Conservation (phyloP, 2,329 filamentous ascomycete genomes). For the Nakataea oryzae region DNA sequence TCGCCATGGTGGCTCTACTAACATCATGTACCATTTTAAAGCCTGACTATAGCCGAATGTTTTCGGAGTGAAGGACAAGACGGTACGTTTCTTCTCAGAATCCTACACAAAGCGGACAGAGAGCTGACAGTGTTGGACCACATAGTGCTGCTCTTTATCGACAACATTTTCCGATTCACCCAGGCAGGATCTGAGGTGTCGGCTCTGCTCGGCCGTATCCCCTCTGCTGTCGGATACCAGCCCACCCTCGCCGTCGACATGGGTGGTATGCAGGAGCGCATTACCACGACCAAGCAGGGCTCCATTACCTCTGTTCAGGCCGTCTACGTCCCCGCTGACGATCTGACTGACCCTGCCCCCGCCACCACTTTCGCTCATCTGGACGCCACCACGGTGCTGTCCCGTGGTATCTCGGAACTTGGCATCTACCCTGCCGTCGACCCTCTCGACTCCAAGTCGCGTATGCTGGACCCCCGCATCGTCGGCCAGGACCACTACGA, state of each 20-base stretch:
- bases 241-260: slow-evolving; percentile 97
- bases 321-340: slow-evolving; percentile 99
- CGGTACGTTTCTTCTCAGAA: slow-evolving; percentile 41
- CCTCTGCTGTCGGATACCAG: slow-evolving; percentile 99
- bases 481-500: slow-evolving; percentile 97
- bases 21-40: not conserved
- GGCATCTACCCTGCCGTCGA: slow-evolving; percentile 99
- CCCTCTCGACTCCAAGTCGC: slow-evolving; percentile 97
- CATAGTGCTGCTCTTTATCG: slow-evolving; percentile 92
- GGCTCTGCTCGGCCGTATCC: slow-evolving; percentile 97
- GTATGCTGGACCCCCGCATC: slow-evolving; percentile 98
- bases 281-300: slow-evolving; percentile 98
- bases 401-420: slow-evolving; percentile 99
- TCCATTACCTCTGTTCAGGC: slow-evolving; percentile 99
- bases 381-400: slow-evolving; percentile 99
- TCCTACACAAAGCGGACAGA: not conserved
- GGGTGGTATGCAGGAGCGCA: slow-evolving; percentile 99
- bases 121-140: not conserved
- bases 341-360: slow-evolving; percentile 99
- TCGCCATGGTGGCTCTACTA: not conserved
- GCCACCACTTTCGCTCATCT: slow-evolving; percentile 99
- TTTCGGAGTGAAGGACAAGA: slow-evolving; percentile 79
- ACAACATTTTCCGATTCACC: slow-evolving; percentile 99
- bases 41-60: slow-evolving; percentile 62
- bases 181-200: slow-evolving; percentile 99